phyloP scores from a whole-genome alignment of 139 green algal species.

The Chlamydomonas sp. region DNA sequence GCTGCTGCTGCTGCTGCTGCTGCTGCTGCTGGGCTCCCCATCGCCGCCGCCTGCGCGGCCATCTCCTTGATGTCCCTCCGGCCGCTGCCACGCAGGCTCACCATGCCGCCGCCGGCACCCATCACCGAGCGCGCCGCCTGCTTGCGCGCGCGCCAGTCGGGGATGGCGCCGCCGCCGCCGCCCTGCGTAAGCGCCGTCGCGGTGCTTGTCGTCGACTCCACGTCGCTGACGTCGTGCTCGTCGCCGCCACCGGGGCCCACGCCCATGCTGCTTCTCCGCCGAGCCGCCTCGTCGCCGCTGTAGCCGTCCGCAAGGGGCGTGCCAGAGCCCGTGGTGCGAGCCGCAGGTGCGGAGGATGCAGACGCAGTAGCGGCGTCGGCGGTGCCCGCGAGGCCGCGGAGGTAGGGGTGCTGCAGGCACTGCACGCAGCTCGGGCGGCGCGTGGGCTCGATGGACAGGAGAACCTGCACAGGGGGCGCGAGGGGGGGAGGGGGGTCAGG shows the following conservation, averaged over 20 bases:
- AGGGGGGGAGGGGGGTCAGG: too few species aligned
- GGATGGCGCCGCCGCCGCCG: neutral
- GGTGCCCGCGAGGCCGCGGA: neutral
- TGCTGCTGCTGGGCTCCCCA: conserved; percentile 16
- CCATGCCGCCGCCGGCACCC: conserved; percentile 8
- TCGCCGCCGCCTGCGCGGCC: conserved; percentile 36
- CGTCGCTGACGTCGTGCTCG: neutral
- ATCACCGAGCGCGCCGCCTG: neutral
- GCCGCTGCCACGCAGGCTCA: conserved; percentile 40
- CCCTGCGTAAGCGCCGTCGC: neutral
- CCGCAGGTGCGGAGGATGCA: neutral
- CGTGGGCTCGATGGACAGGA: conserved; percentile 47
- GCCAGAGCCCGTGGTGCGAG: neutral
- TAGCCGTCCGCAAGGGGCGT: neutral
- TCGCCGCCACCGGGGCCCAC: neutral
- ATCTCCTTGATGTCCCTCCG: conserved; percentile 47
- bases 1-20: neutral
- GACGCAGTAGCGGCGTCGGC: neutral
- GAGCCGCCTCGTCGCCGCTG: neutral
- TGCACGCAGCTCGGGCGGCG: conserved; percentile 32
- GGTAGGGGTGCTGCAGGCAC: conserved; percentile 15
- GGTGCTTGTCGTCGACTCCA: neutral
- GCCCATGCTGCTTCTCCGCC: neutral
- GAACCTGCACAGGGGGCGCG: too few species aligned
- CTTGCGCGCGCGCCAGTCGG: neutral